phyloP scores from a whole-genome alignment of 2,329 filamentous ascomycete genomes.

The Pestalotiopsis sp. region DNA sequence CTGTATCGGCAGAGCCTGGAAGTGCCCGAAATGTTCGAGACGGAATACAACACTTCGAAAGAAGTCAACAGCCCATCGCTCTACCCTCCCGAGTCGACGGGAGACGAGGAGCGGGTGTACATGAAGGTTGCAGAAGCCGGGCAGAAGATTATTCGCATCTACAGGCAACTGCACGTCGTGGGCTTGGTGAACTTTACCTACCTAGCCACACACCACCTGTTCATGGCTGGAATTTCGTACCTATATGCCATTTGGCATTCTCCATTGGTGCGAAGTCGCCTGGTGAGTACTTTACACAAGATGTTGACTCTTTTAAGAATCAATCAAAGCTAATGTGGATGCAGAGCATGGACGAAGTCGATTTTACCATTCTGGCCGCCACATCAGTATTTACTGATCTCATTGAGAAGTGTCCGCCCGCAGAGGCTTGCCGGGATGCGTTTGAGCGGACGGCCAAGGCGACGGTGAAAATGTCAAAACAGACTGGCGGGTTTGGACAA shows the following conservation, averaged over 20 bases:
- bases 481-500: constrained; percentile 76
- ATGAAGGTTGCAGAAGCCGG: constrained; percentile 94
- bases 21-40: constrained; percentile 80
- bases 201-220: constrained; percentile 90
- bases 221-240: constrained; percentile 96
- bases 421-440: constrained; percentile 90
- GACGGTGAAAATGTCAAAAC: constrained; percentile 92
- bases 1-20: constrained; percentile 88
- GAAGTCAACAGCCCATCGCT: constrained; percentile 64
- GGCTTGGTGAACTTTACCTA: constrained; percentile 96
- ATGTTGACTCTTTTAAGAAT: background rate
- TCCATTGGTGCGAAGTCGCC: constrained; percentile 76
- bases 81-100: constrained; percentile 64
- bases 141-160: constrained; percentile 87
- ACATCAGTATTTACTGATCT: constrained; percentile 91
- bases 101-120: constrained; percentile 90
- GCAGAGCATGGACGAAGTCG: constrained; percentile 89
- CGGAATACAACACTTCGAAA: constrained; percentile 68
- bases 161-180: constrained; percentile 83
- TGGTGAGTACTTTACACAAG: constrained; percentile 63
- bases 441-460: constrained; percentile 95
- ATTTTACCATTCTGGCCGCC: constrained; percentile 90
- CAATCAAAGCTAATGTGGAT: constrained; percentile 24
- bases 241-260: constrained; percentile 98
- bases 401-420: constrained; percentile 91